These are phyloP conservation scores for Skeletonema potamos DNA, from an alignment of 108 stramenopile species.

Conservation along the genomic window DNA sequence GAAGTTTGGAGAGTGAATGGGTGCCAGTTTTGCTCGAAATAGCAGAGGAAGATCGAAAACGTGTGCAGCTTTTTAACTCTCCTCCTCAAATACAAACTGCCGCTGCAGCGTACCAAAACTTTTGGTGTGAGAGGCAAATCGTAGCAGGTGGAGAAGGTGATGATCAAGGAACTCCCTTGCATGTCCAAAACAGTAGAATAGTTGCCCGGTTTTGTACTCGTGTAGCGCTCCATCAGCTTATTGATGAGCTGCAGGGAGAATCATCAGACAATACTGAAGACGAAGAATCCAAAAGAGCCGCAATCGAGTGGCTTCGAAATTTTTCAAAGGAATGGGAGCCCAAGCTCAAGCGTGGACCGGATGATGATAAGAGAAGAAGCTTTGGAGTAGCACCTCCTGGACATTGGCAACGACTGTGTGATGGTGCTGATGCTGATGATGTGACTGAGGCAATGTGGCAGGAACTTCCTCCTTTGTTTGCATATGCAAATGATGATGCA, in stretches of 20 bases:
- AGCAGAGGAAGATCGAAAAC: not conserved
- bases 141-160: constrained; percentile 6
- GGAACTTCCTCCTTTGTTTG: constrained; percentile 1
- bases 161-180: constrained; percentile 7
- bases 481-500: not conserved
- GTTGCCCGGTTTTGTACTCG: constrained; percentile 7
- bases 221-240: not conserved
- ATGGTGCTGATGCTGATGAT: constrained; percentile 6
- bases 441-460: constrained; percentile 7
- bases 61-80: not conserved
- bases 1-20: constrained; percentile 1
- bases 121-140: not conserved
- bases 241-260: not conserved
- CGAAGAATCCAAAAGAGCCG: not conserved
- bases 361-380: not conserved
- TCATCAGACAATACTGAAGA: not conserved
- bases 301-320: not conserved
- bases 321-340: constrained; percentile 2
- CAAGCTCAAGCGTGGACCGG: not conserved
- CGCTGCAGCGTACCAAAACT: not conserved
- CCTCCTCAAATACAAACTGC: constrained; percentile 6
- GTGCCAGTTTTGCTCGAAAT: not conserved
- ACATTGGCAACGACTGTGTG: constrained; percentile 2
- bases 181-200: not conserved
- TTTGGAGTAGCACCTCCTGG: constrained; percentile 1